Evolutionary conservation across 148 eudicot genomes (phyloP).

Genomic region (Linanthus parryae): DNA sequence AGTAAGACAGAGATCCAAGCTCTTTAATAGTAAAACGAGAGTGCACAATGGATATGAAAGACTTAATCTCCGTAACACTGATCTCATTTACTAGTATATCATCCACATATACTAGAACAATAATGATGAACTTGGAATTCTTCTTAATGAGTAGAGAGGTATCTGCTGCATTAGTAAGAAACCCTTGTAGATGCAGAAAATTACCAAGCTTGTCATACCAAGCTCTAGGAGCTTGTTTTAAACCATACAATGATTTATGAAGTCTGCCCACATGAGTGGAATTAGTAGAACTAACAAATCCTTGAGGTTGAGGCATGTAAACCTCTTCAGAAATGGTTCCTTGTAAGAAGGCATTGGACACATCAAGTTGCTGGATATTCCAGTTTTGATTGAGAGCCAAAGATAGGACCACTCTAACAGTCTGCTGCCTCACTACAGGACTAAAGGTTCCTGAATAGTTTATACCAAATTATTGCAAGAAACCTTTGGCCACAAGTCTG

Average conservation of each 20-base stretch:
- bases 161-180: not conserved
- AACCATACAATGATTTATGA: too few relatives aligned
- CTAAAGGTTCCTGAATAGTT: not conserved
- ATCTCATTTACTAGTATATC: not conserved
- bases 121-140: not conserved
- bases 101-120: not conserved
- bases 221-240: too few relatives aligned
- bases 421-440: not conserved
- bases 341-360: not conserved
- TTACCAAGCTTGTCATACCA: not conserved
- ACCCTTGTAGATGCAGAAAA: not conserved
- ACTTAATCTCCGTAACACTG: too few relatives aligned
- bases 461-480: not conserved
- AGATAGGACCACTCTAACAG: not conserved
- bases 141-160: not conserved
- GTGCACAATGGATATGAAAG: not conserved
- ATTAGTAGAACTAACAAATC: not conserved
- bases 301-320: not conserved
- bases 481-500: not conserved
- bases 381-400: not conserved
- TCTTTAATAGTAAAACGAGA: not conserved
- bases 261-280: not conserved
- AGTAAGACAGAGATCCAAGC: not conserved
- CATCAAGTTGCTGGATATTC: slow-evolving; percentile 1
- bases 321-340: not conserved